A percentile compares a stretch with the other conserved stretches of the same genome.
Conservation (phyloP, 139 green algal genomes). For the Tetraselmis chui region DNA sequence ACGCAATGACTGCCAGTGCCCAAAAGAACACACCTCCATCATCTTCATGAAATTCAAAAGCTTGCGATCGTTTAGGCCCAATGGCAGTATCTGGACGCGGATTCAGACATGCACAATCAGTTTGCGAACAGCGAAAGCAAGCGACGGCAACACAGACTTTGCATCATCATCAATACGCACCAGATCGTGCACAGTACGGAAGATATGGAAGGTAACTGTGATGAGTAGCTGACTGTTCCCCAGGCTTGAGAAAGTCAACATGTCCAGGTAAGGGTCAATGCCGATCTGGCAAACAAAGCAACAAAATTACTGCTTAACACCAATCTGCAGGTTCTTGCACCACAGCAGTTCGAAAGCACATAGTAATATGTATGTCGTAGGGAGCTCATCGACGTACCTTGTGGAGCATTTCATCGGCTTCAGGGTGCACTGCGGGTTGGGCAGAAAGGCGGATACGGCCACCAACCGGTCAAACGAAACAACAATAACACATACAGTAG, state of each 20-base stretch:
- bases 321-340: no score
- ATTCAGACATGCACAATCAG: no score
- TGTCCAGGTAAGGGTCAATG: background rate
- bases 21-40: background rate
- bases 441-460: no score
- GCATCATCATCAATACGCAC: background rate
- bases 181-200: background rate
- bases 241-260: background rate
- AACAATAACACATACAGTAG: no score
- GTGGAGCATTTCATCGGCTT: background rate
- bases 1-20: no score
- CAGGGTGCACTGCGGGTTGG: background rate
- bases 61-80: background rate
- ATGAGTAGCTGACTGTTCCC: background rate
- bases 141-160: background rate
- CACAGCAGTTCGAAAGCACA: no score
- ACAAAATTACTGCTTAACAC: no score
- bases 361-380: no score
- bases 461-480: no score
- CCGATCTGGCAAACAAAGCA: background rate
- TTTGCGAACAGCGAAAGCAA: background rate
- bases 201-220: background rate
- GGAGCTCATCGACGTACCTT: no score
- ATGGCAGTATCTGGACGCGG: background rate
- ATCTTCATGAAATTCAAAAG: background rate